Conservation (phyloP, 129 eudicot genomes). For the Pittosporum tobira region DNA sequence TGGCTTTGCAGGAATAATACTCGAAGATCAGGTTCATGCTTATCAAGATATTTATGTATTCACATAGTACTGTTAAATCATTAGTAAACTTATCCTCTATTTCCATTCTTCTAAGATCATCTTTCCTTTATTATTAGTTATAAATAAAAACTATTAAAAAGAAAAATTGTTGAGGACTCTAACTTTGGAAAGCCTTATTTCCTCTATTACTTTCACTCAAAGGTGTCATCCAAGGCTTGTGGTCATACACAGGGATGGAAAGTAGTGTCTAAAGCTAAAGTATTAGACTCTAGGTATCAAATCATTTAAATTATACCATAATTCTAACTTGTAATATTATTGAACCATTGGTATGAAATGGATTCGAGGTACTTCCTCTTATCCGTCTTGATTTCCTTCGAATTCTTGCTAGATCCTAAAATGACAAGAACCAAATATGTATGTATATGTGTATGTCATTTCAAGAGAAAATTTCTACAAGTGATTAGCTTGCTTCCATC, state of each 20-base stretch:
- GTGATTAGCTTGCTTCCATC: too few relatives aligned
- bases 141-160: background rate
- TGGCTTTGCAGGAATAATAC: conserved; percentile 89
- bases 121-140: background rate
- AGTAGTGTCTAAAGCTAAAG: conserved; percentile 85
- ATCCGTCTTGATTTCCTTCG: too few relatives aligned
- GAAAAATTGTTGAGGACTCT: conserved; percentile 1
- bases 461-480: too few relatives aligned
- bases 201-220: conserved; percentile 20
- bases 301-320: too few relatives aligned
- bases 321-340: too few relatives aligned
- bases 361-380: too few relatives aligned
- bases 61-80: background rate
- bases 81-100: background rate
- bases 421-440: too few relatives aligned
- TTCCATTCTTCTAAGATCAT: background rate
- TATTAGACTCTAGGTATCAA: too few relatives aligned
- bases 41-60: background rate
- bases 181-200: conserved; percentile 12
- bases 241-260: conserved; percentile 93
- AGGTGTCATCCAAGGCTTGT: conserved; percentile 98
- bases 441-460: too few relatives aligned
- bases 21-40: conserved; percentile 87
- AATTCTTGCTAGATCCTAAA: too few relatives aligned
- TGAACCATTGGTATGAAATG: too few relatives aligned